A percentile compares a stretch with the other conserved stretches of the same genome.
Conservation (phyloP, 805 yeast species). For the Kuraishia molischiana region DNA sequence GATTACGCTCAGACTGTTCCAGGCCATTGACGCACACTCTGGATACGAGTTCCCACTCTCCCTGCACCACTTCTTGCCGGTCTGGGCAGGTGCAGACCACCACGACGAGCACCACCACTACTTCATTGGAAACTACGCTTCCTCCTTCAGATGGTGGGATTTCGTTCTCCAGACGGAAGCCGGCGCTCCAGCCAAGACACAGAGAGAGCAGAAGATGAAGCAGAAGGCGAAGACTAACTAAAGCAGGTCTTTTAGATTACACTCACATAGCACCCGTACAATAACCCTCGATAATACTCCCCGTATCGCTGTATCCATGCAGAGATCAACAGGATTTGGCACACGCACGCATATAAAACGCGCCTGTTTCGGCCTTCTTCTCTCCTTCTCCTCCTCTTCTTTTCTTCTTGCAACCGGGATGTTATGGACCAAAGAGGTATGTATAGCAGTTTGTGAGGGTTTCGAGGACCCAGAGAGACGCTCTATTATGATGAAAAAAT, state of each 20-base stretch:
- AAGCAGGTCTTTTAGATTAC: no score
- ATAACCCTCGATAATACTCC: no score
- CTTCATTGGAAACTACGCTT: conserved; percentile 92
- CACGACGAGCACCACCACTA: conserved; percentile 96
- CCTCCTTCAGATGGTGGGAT: conserved; percentile 97
- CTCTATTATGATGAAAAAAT: conserved; percentile 36
- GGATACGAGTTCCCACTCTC: conserved; percentile 99
- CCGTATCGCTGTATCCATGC: no score
- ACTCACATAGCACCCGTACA: no score
- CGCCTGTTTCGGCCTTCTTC: no score
- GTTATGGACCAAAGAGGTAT: no score
- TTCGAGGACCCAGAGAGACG: no score
- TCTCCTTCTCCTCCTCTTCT: no score
- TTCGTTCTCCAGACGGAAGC: conserved; percentile 80
- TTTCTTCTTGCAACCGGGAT: no score
- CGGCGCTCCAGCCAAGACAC: conserved; percentile 68
- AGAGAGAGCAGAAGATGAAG: conserved; percentile 60
- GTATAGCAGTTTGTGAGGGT: no score
- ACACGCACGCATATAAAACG: conserved; percentile 4
- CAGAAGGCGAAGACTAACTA: conserved; percentile 19
- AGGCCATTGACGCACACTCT: conserved; percentile 96
- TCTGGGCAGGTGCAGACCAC: conserved; percentile 99
- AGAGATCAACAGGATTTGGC: background rate
- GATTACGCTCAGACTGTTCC: conserved; percentile 83
- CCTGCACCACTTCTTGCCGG: conserved; percentile 80